These are phyloP conservation scores for Giardia duodenalis DNA, from an alignment of 208 protist genomes.

Conservation along the genomic window DNA sequence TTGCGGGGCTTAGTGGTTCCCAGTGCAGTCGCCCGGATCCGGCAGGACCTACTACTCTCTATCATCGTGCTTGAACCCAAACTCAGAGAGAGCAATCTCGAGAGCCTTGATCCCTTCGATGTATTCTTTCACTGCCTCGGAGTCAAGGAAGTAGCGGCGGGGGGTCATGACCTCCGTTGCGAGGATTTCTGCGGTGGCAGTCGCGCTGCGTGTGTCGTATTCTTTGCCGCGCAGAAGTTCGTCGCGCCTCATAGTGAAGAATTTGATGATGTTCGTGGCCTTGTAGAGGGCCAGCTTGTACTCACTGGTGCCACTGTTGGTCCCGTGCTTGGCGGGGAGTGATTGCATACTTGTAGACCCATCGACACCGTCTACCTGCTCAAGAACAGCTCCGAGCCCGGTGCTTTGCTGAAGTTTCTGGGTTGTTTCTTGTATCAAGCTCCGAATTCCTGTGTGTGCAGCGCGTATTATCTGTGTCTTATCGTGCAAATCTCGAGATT, in stretches of 20 bases:
- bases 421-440: neutral
- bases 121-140: neutral
- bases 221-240: neutral
- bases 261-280: neutral
- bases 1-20: no score
- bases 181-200: neutral
- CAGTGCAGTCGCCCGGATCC: no score
- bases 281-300: neutral
- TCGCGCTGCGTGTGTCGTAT: neutral
- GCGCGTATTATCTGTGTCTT: neutral
- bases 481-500: neutral
- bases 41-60: no score
- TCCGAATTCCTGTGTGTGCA: neutral
- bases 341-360: neutral
- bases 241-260: neutral
- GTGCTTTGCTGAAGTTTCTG: slow-evolving; percentile 1
- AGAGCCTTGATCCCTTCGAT: neutral
- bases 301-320: no score
- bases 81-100: neutral
- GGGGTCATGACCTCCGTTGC: neutral
- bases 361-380: neutral
- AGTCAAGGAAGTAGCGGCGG: neutral
- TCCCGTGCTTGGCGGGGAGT: no score
- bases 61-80: neutral
- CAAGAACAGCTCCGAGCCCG: neutral